Base-by-base conservation (phyloP, 1,139 yeast species). In the Taphrina communis region DNA sequence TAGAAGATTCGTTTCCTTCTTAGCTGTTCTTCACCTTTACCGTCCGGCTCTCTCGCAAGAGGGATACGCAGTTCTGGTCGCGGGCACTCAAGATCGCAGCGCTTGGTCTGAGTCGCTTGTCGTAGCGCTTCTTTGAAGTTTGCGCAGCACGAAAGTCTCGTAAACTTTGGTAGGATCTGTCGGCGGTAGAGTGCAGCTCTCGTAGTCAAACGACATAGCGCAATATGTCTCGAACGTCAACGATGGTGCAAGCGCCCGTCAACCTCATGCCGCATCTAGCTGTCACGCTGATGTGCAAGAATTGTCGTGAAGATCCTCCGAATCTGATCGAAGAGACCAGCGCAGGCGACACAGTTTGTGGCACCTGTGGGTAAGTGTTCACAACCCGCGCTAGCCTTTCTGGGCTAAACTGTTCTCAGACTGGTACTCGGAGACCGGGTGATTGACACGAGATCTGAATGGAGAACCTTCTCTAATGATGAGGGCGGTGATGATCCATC, bases 401-500 rank as follows among this genome's bases (percentile, higher is more conserved):
- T 19, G 42, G 50, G 36, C 41, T 25, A 25, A 8, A 8, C 35
- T 25, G 14, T 51, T 36, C 46, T 53, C 61, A 73, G 31, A 39
- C 82, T 94, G 71, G 99, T 94, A 1, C 83, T 94, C 41, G 91
- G 97, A 74, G 97, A 92, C 77, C 83, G 96, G 73, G 89, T 94
- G 68, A 97, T 94, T 44, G 99, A 94, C 77, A 93, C 97, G 6
- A 83, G 99, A 74, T 90, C 97, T 1, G 99, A 94, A 82, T 94
- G 99, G 99, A 90, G 99, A 82, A 94, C 99, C 1, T 94, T 94
- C 79, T 77, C 82, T 61, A 94, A 94, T 78, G 99, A 94, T 78
- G 99, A 94, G 78, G 95, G 94, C 74, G 97, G 96, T 75, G 98
- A 92, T 77, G 99, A 94, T 78, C 99, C 99, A 3, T 88, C 96